Evolutionary conservation across 108 stramenopile genomes (phyloP).

Genomic region (Cyclostephanos tholiformis): DNA sequence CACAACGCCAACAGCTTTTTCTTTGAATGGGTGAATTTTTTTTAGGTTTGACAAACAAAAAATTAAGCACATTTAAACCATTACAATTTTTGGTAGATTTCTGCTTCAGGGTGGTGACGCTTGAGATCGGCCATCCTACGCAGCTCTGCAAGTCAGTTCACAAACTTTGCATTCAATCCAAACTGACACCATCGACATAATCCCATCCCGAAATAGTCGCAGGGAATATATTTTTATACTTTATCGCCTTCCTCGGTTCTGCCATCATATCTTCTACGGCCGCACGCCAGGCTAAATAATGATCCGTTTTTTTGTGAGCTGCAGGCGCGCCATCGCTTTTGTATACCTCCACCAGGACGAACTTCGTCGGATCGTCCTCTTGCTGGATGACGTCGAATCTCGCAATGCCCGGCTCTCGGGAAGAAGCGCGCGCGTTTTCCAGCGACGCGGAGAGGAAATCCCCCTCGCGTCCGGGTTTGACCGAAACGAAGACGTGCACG

Average conservation of each 20-base stretch:
- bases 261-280: slow-evolving; percentile 66
- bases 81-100: too few relatives aligned
- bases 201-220: slow-evolving; percentile 49
- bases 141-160: too few relatives aligned
- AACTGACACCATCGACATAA: slow-evolving; percentile 33
- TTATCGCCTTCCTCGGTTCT: slow-evolving; percentile 53
- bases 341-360: slow-evolving; percentile 61
- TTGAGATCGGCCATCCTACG: too few relatives aligned
- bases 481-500: slow-evolving; percentile 54
- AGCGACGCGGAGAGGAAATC: slow-evolving; percentile 53
- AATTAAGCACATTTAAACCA: neutral
- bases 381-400: slow-evolving; percentile 63
- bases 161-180: slow-evolving; percentile 7
- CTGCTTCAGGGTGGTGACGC: too few relatives aligned
- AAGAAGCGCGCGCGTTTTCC: slow-evolving; percentile 46
- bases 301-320: slow-evolving; percentile 61
- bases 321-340: slow-evolving; percentile 46
- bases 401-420: slow-evolving; percentile 52
- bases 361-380: slow-evolving; percentile 50
- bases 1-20: too few relatives aligned
- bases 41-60: neutral
- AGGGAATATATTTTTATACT: slow-evolving; percentile 52
- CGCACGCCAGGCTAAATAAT: slow-evolving; percentile 55
- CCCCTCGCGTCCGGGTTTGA: slow-evolving; percentile 51
- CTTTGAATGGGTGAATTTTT: too few relatives aligned